phyloP scores from a whole-genome alignment of 805 yeast genomes.

The Yamadazyma scolyti region DNA sequence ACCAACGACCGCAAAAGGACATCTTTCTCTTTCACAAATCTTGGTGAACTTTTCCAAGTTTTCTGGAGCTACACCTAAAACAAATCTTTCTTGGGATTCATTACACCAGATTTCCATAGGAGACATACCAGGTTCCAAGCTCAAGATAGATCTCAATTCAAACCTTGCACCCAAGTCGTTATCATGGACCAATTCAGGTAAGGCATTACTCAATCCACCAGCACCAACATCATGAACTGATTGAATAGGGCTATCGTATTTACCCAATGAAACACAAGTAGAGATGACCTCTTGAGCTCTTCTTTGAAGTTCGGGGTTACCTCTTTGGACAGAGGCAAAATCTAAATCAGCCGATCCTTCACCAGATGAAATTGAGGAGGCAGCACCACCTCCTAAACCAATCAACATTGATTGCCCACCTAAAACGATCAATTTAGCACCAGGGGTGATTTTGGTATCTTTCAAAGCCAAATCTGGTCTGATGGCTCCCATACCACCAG shows the following conservation, averaged over 20 bases:
- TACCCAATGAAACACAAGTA: constrained; percentile 82
- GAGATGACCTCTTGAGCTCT: constrained; percentile 98
- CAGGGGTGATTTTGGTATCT: constrained; percentile 84
- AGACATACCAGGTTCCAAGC: constrained; percentile 96
- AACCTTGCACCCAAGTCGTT: constrained; percentile 92
- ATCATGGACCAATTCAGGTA: constrained; percentile 97
- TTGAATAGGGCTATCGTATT: constrained; percentile 68
- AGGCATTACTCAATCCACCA: constrained; percentile 95
- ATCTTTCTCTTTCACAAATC: constrained; percentile 92
- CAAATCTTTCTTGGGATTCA: constrained; percentile 98
- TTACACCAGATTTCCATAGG: constrained; percentile 99
- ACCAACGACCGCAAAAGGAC: constrained; percentile 95
- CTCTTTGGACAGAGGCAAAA: constrained; percentile 98
- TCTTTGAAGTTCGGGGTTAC: constrained; percentile 98
- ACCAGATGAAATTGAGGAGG: constrained; percentile 94
- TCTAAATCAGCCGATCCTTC: constrained; percentile 95
- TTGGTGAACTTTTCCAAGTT: constrained; percentile 68
- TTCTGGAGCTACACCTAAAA: constrained; percentile 81
- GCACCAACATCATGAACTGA: constrained; percentile 99
- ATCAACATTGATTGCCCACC: constrained; percentile 98
- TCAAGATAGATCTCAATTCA: constrained; percentile 85
- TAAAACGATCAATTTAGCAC: constrained; percentile 83
- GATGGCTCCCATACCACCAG: constrained; percentile 98
- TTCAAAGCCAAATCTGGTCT: constrained; percentile 91
- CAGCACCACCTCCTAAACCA: constrained; percentile 99